Percentiles rank a stretch among this genome's conserved stretches.
Evolutionary conservation across 2,329 filamentous ascomycete genomes (phyloP).

Genomic region (Blastomyces silverae): DNA sequence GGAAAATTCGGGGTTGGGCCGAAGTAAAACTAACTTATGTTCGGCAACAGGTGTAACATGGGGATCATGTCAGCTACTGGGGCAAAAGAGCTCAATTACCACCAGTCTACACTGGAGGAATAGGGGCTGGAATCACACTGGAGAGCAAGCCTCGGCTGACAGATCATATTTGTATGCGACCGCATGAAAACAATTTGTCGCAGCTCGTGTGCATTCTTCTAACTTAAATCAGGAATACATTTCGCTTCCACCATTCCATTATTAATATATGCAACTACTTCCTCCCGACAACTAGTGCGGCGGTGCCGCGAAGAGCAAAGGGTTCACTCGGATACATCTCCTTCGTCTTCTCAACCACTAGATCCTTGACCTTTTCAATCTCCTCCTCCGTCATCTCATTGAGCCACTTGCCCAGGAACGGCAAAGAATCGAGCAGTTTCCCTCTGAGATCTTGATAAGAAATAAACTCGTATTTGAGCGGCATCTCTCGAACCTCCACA

Average conservation of each 20-base stretch:
- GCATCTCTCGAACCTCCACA: background rate
- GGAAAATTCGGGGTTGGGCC: background rate
- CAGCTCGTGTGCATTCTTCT: no score
- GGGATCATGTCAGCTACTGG: no score
- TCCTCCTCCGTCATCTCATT: constrained; percentile 6
- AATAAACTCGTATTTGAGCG: background rate
- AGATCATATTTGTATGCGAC: background rate
- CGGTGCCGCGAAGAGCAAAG: constrained; percentile 1
- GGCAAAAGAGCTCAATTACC: no score
- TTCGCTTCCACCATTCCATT: background rate
- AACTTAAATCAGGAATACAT: background rate
- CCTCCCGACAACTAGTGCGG: background rate
- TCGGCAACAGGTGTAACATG: background rate
- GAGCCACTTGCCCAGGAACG: constrained; percentile 10
- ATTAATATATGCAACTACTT: background rate
- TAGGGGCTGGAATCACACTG: no score
- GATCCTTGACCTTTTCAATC: constrained; percentile 4
- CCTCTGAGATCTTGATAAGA: background rate
- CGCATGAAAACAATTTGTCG: background rate
- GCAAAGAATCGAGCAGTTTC: constrained; percentile 7
- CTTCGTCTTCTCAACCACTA: constrained; percentile 1
- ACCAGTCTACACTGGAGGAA: no score
- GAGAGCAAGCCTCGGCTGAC: no score
- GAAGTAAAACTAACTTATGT: background rate
- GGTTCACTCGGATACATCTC: constrained; percentile 1